Base-by-base conservation (phyloP, 176 grass and related monocot genomes). In the Thalia dealbata region DNA sequence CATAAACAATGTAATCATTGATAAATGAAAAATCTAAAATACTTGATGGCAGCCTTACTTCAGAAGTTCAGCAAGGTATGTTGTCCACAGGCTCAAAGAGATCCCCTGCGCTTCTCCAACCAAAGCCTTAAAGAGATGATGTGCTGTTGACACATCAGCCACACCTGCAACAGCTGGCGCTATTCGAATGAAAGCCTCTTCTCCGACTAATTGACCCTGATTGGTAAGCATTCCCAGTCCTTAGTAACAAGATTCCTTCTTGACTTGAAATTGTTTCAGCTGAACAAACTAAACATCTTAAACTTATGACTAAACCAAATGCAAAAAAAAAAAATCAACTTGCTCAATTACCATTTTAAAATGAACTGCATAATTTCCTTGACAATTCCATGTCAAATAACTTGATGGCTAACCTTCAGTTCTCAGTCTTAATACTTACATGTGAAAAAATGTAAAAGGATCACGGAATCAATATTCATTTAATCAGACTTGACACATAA, bases 111-210 rank as follows among this genome's bases (percentile, higher is more conserved):
- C 84, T 60, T 88, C 46, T 61, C 93, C 89, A 72, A 86, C 85
- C 76, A 97, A 85, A 76, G 81, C 87, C 82, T 88, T 92, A 62
- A 88, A 97, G 64, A 97, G 86, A 84, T 90, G 72, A 78, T 97
- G 85, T 71, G 89, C 85, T 78, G 81, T 88, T 29, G 87, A 54
- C 75, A 84, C 32, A 59, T 97, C 89, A 84, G 87, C 84, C 61
- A 90, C 82, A 84, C 89, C 89, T 65, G 81, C 82, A 76, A 97
- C 76, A 76, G 87, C 87, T 71, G 93, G 83, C 61, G 87, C 87
- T 88, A 97, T 90, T 84, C 85, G 84, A 73, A 92, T 82, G 86
- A 92, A 97, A 64, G 89, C 89, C 24, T 92, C 85, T 84, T 90
- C 89, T 78, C 85, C 85, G 84, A 92, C 89, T 82, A 92, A 42